A percentile compares a stretch with the other conserved stretches of the same genome.
Conservation (phyloP, 352 stramenopile genomes). For the Globisporangium radiosum region DNA sequence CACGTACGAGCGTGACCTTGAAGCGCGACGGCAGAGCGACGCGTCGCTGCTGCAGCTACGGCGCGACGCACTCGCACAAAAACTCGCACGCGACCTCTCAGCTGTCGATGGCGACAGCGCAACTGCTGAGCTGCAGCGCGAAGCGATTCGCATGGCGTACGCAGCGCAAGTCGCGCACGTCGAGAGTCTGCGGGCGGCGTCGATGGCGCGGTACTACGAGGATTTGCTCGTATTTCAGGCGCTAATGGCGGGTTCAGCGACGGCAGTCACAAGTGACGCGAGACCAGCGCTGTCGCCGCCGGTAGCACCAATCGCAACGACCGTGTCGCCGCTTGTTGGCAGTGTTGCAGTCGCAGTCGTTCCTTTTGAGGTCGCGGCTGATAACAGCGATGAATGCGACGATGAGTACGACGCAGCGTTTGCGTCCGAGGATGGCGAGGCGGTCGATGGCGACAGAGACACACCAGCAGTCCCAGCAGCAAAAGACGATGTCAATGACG, state of each 20-base stretch:
- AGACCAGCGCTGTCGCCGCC: background rate
- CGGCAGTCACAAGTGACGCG: background rate
- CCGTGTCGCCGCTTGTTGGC: no score
- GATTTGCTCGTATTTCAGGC: constrained; percentile 52
- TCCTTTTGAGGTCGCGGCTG: background rate
- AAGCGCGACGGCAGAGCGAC: constrained; percentile 45
- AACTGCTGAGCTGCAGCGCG: constrained; percentile 16
- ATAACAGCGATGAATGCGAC: background rate
- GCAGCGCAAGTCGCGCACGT: constrained; percentile 44
- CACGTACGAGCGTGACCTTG: constrained; percentile 34
- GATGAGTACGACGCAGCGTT: constrained; percentile 12
- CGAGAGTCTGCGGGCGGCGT: constrained; percentile 45
- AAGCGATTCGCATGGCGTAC: constrained; percentile 36
- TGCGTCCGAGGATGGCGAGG: constrained; percentile 3
- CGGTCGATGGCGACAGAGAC: background rate
- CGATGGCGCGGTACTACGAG: constrained; percentile 55
- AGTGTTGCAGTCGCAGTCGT: background rate
- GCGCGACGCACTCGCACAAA: constrained; percentile 30
- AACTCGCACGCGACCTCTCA: constrained; percentile 25
- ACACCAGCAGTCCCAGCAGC: background rate
- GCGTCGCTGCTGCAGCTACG: constrained; percentile 41
- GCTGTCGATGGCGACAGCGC: constrained; percentile 14
- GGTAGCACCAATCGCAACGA: background rate
- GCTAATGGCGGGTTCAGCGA: constrained; percentile 7
- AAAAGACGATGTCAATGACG: background rate